Evolutionary conservation across 2,329 filamentous ascomycete species (phyloP).

Genomic region (Fusarium verrucosum): DNA sequence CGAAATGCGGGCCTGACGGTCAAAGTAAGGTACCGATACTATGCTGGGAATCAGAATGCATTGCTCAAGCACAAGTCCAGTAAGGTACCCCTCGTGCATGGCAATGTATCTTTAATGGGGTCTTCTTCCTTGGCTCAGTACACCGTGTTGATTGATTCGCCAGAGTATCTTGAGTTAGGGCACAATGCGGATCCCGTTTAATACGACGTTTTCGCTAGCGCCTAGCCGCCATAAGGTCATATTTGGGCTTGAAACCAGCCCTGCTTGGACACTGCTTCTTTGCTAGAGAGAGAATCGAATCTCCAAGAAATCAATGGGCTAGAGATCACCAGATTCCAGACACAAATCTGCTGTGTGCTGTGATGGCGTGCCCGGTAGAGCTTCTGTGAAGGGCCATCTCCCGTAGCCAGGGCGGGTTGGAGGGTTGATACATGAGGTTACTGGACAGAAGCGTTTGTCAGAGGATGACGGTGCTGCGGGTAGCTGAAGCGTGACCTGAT

Average conservation of each 20-base stretch:
- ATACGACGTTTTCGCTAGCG: slow-evolving; percentile 39
- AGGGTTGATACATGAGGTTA: slow-evolving; percentile 36
- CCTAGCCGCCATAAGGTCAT: slow-evolving; percentile 30
- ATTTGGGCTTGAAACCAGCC: slow-evolving; percentile 22
- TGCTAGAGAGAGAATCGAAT: background rate
- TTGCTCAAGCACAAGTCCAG: slow-evolving; percentile 15
- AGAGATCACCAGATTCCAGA: slow-evolving; percentile 20
- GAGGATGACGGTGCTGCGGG: slow-evolving; percentile 36
- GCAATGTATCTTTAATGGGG: slow-evolving; percentile 25
- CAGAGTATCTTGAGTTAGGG: slow-evolving; percentile 16
- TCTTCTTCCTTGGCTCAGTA: slow-evolving; percentile 9
- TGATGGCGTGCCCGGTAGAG: slow-evolving; percentile 20
- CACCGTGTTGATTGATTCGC: slow-evolving; percentile 37
- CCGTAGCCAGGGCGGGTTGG: slow-evolving; percentile 28
- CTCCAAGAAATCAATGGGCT: background rate
- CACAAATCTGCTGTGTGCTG: slow-evolving; percentile 7
- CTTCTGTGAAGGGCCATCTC: slow-evolving; percentile 22
- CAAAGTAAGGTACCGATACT: slow-evolving; percentile 34
- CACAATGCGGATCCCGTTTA: slow-evolving; percentile 35
- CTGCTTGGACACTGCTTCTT: slow-evolving; percentile 9
- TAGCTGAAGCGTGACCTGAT: slow-evolving; percentile 43
- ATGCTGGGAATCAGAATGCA: slow-evolving; percentile 25
- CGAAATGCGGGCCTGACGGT: slow-evolving; percentile 13
- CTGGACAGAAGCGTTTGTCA: slow-evolving; percentile 32
- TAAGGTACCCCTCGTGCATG: slow-evolving; percentile 19